Percentiles rank a stretch among this genome's conserved stretches.
These are phyloP conservation scores for Trichomonas tenax DNA, from an alignment of 208 protist genomes.

Conservation along the genomic window DNA sequence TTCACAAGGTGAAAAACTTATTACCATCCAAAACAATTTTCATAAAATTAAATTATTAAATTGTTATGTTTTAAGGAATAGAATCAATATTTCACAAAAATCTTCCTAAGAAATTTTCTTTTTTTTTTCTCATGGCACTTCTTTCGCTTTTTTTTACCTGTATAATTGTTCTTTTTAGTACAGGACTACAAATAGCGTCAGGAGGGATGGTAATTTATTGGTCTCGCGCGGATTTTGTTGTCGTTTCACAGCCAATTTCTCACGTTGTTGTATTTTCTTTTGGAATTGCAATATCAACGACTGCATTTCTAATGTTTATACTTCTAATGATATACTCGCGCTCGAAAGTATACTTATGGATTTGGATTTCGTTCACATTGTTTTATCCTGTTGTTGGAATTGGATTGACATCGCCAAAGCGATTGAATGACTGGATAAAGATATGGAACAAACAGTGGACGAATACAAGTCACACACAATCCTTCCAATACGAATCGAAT, in stretches of 20 bases:
- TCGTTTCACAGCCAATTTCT: not conserved
- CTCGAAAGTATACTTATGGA: not conserved
- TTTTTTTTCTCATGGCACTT: not conserved
- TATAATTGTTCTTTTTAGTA: not conserved
- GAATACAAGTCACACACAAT: not conserved
- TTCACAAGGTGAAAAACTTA: too few species aligned
- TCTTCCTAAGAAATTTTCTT: too few species aligned
- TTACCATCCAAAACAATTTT: too few species aligned
- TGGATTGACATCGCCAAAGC: not conserved
- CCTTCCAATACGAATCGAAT: not conserved
- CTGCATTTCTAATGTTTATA: not conserved
- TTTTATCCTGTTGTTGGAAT: not conserved
- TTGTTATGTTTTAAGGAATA: too few species aligned
- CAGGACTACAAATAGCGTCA: not conserved
- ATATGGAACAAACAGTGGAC: not conserved
- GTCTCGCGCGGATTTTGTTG: not conserved
- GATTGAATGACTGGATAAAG: not conserved
- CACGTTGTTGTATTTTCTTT: not conserved
- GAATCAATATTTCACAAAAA: too few species aligned
- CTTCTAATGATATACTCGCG: not conserved
- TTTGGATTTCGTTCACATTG: not conserved
- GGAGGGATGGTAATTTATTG: not conserved
- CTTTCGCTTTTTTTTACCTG: not conserved
- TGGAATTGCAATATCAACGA: not conserved
- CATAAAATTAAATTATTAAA: too few species aligned